phyloP scores from a whole-genome alignment of 495 filamentous ascomycete genomes.

The Aspergillus asperescens region DNA sequence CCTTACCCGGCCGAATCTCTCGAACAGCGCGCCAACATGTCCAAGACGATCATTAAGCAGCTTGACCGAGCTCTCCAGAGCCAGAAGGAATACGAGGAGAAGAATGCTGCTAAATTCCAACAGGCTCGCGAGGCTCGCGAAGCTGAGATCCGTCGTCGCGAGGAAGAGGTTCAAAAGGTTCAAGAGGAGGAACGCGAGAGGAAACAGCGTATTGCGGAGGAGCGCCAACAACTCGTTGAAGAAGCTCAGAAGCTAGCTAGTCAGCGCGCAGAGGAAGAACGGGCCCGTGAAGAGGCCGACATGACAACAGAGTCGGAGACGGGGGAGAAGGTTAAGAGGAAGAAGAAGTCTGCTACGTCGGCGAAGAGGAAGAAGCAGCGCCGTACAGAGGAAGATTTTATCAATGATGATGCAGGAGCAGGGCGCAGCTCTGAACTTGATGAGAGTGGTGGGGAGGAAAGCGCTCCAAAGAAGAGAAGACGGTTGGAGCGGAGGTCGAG shows the following conservation, averaged over 20 bases:
- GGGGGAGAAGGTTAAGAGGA: conserved; percentile 68
- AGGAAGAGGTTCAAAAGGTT: conserved; percentile 62
- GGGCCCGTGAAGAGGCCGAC: conserved; percentile 60
- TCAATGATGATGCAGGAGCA: conserved; percentile 17
- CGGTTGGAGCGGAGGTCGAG: conserved; percentile 51
- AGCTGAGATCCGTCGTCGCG: conserved; percentile 65
- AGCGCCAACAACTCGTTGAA: conserved; percentile 72
- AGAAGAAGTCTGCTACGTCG: conserved; percentile 46
- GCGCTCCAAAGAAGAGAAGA: conserved; percentile 47
- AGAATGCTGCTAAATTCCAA: conserved; percentile 77
- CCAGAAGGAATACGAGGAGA: conserved; percentile 88
- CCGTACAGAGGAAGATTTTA: conserved; percentile 23
- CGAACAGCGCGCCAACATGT: conserved; percentile 95
- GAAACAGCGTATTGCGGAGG: conserved; percentile 71
- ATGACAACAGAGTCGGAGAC: conserved; percentile 72
- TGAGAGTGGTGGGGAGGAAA: conserved; percentile 32
- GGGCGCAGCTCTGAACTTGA: conserved; percentile 16
- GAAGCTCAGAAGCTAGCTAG: conserved; percentile 66
- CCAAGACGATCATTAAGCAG: conserved; percentile 85
- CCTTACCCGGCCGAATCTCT: conserved; percentile 87
- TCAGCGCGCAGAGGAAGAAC: conserved; percentile 67
- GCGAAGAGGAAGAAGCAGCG: conserved; percentile 64
- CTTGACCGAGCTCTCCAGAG: conserved; percentile 75
- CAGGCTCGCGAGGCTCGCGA: conserved; percentile 71
- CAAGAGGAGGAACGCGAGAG: conserved; percentile 63